Evolutionary conservation across 2,329 filamentous ascomycete genomes (phyloP), one percentile per base, ranked within the genome.

Genomic region (Apiospora malaysiana): DNA sequence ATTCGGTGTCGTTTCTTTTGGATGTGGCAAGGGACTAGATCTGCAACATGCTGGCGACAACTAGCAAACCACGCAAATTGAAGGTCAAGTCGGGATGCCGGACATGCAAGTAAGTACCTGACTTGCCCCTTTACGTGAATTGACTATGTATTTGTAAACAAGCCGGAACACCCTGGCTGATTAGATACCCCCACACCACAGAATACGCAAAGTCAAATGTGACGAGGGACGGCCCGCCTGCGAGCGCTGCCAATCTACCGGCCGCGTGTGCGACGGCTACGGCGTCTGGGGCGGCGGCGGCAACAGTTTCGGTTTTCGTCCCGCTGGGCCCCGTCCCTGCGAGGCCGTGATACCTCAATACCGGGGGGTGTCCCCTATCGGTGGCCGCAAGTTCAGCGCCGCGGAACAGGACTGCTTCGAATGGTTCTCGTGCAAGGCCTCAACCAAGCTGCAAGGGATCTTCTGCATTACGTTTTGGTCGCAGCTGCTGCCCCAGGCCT

Each of bases 381-480:
- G 21, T 68, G 72, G 2, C 47, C 72, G 32, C 18, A 40, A 25
- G 66, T 27, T 47, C 16, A 77, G 40, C 70, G 67, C 71, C 9
- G 77, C 82, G 43, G 82, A 85, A 59, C 74, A 74, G 14, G 69
- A 69, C 0, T 80, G 77, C 69, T 80, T 85, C 21, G 81, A 84
- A 18, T 86, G 83, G 80, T 87, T 87, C 76, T 79, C 79, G 21
- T 75, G 75, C 45, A 80, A 80, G 25, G 84, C 81, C 5, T 75
- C 75, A 0, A 73, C 75, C 4, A 84, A 83, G 69, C 71, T 85
- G 0, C 79, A 78, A 0, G 82, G 82, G 0, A 76, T 77, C 1
- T 84, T 82, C 69, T 72, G 70, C 27, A 82, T 79, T 45, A 70
- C 72, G 0, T 84, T 85, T 63, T 85, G 83, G 83, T 75, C 75